Evolutionary conservation across 2,329 filamentous ascomycete species (phyloP).

Genomic region (Annulohypoxylon truncatum): DNA sequence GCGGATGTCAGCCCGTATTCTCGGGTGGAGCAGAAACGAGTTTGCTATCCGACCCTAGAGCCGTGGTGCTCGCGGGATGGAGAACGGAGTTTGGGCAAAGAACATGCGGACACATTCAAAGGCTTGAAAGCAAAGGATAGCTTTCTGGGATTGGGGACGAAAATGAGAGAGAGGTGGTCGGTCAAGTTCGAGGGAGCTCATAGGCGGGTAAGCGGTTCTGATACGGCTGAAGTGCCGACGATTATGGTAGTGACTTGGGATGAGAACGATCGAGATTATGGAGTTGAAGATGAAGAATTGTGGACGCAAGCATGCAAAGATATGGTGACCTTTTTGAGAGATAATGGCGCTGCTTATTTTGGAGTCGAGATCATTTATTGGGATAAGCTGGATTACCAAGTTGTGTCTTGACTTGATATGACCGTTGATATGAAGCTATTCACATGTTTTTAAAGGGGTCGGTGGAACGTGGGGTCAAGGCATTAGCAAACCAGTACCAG

Average conservation of each 20-base stretch:
- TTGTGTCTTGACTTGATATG: constrained; percentile 16
- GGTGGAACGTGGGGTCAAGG: not conserved
- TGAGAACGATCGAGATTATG: constrained; percentile 22
- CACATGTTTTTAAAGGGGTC: not conserved
- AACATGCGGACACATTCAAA: constrained; percentile 17
- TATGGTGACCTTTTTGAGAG: constrained; percentile 21
- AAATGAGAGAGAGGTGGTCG: constrained; percentile 20
- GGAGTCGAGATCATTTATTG: constrained; percentile 29
- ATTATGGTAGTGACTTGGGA: constrained; percentile 34
- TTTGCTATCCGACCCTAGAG: constrained; percentile 25
- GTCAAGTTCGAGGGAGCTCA: constrained; percentile 25
- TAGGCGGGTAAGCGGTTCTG: constrained; percentile 10
- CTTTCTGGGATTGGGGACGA: constrained; percentile 2
- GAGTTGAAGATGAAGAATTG: constrained; percentile 11
- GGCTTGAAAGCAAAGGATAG: constrained; percentile 12
- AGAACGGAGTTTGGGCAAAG: constrained; percentile 10
- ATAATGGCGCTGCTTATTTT: constrained; percentile 17
- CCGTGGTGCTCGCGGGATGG: constrained; percentile 25
- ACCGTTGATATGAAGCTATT: not conserved
- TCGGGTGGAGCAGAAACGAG: constrained; percentile 23
- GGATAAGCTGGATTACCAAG: constrained; percentile 33
- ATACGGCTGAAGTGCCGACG: constrained; percentile 22
- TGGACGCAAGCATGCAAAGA: constrained; percentile 23
- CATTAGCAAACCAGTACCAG: not conserved
- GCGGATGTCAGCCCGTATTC: constrained; percentile 6